Evolutionary conservation across 495 filamentous ascomycete species (phyloP).

Genomic region (Penicillium coprophilum): DNA sequence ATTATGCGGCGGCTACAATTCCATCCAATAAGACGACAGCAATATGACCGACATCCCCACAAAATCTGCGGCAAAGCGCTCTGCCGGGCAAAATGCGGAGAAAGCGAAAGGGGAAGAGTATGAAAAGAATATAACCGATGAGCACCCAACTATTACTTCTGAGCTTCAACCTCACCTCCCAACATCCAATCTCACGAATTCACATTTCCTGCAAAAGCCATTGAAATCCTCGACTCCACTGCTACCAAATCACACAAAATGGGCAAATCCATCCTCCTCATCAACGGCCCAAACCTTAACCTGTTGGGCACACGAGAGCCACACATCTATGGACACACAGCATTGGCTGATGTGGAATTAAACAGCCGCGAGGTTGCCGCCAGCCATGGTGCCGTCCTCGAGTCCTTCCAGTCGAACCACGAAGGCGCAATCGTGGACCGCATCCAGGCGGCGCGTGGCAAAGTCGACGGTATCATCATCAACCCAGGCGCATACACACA

Average conservation of each 20-base stretch:
- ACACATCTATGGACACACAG: conserved; percentile 65
- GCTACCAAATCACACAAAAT: conserved; percentile 22
- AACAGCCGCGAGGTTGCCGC: conserved; percentile 44
- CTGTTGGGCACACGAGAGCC: conserved; percentile 73
- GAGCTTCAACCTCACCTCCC: neutral
- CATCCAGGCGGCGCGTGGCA: conserved; percentile 54
- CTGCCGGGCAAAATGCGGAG: conserved; percentile 2
- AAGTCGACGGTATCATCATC: conserved; percentile 63
- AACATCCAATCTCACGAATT: neutral
- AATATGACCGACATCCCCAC: neutral
- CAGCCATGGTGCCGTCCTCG: conserved; percentile 41
- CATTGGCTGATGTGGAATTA: conserved; percentile 57
- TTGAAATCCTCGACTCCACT: neutral
- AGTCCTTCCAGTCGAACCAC: conserved; percentile 64
- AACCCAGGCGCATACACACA: conserved; percentile 71
- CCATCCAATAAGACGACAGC: neutral
- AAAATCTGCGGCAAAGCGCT: conserved; percentile 1
- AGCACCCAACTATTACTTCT: neutral
- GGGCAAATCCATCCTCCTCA: conserved; percentile 62
- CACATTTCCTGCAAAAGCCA: neutral
- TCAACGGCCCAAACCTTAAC: conserved; percentile 81
- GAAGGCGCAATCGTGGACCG: conserved; percentile 64
- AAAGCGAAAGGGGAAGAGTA: neutral
- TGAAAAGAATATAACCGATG: neutral
- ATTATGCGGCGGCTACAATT: neutral